Percentiles rank a stretch among this genome's conserved stretches.
These are phyloP conservation scores for Tulasnella sp. DNA, from an alignment of 768 basidiomycete species.

Conservation along the genomic window DNA sequence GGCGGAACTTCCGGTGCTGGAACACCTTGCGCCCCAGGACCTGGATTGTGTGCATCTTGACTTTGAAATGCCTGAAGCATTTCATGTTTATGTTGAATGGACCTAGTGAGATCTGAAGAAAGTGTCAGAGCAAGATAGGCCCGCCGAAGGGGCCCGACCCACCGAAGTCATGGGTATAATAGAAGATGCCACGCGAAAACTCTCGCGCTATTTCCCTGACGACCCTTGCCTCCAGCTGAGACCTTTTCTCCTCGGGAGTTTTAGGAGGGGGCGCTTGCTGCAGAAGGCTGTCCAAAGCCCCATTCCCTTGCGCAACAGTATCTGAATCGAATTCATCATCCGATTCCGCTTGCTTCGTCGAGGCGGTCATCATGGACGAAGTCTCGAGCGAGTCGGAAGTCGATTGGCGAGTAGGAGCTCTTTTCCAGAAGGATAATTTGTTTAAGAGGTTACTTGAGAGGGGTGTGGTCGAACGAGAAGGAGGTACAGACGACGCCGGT, in stretches of 20 bases:
- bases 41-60: slow-evolving; percentile 55
- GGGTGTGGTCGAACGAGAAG: slow-evolving; percentile 15
- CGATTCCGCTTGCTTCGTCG: not conserved
- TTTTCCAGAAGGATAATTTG: slow-evolving; percentile 23
- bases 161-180: slow-evolving; percentile 86
- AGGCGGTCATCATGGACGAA: not conserved
- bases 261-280: slow-evolving; percentile 53
- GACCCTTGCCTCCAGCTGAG: slow-evolving; percentile 79
- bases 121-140: not conserved
- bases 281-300: slow-evolving; percentile 15
- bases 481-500: slow-evolving; percentile 15
- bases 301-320: not conserved
- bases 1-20: slow-evolving; percentile 35
- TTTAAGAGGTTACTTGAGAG: not conserved
- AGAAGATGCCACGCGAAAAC: slow-evolving; percentile 83
- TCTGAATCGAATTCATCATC: slow-evolving; percentile 1
- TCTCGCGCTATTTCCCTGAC: slow-evolving; percentile 72
- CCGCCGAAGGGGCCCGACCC: slow-evolving; percentile 32
- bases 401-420: not conserved
- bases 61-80: slow-evolving; percentile 45
- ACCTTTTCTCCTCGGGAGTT: slow-evolving; percentile 60
- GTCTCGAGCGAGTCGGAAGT: not conserved
- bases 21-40: slow-evolving; percentile 40
- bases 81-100: slow-evolving; percentile 75
- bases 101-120: slow-evolving; percentile 71